These are phyloP conservation scores for Musa balbisiana DNA, from an alignment of 202 grass and related monocot species.

Conservation along the genomic window DNA sequence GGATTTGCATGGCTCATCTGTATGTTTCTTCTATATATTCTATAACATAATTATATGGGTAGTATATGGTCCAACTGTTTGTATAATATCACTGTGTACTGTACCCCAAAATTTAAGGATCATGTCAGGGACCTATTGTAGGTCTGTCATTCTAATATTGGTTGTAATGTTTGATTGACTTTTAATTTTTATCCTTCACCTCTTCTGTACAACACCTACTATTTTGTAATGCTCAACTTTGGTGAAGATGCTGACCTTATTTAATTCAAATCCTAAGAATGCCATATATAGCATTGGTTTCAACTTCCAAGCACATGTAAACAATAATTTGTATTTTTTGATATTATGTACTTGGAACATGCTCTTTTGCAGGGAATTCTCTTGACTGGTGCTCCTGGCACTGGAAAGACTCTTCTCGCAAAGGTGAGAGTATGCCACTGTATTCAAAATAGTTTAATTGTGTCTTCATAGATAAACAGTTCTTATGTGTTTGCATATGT, in stretches of 20 bases:
- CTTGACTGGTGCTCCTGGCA: slow-evolving; percentile 96
- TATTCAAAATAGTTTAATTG: neutral
- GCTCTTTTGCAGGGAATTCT: slow-evolving; percentile 75
- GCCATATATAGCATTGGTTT: too few species aligned
- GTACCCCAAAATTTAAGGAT: too few species aligned
- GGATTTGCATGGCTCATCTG: neutral
- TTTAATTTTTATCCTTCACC: too few species aligned
- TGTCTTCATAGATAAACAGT: neutral
- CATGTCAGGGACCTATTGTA: too few species aligned
- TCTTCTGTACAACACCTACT: too few species aligned
- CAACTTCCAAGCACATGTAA: too few species aligned
- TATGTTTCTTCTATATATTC: neutral
- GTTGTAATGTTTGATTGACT: too few species aligned
- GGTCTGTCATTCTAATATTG: too few species aligned
- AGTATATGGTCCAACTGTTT: neutral
- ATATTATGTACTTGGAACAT: slow-evolving; percentile 1
- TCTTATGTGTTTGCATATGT: neutral
- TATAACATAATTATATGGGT: too few species aligned
- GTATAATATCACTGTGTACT: neutral
- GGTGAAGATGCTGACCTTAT: neutral
- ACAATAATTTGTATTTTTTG: neutral
- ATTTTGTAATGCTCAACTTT: too few species aligned
- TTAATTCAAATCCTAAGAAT: neutral
- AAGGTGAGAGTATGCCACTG: slow-evolving; percentile 43
- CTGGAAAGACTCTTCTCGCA: slow-evolving; percentile 94